phyloP scores from a whole-genome alignment of 306 rosid species.

The Corylus americana region DNA sequence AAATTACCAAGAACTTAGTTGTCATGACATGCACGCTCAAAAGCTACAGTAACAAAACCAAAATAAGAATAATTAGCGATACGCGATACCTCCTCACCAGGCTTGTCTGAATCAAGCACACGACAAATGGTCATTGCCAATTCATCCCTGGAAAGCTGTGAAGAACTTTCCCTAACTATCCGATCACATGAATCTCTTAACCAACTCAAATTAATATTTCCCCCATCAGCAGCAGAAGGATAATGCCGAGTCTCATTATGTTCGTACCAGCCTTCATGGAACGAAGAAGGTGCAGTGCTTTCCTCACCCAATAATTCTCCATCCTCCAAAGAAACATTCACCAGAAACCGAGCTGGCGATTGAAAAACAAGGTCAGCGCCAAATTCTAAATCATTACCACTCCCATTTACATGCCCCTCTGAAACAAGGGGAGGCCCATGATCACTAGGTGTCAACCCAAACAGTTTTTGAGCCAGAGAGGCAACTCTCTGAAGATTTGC shows the following conservation, averaged over 20 bases:
- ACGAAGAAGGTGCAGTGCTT: conserved; percentile 42
- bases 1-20: conserved; percentile 23
- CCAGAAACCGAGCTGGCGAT: conserved; percentile 79
- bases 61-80: conserved; percentile 27
- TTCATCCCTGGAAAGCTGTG: conserved; percentile 75
- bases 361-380: conserved; percentile 80
- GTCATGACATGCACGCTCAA: background rate
- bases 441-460: conserved; percentile 57
- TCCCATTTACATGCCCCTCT: conserved; percentile 38
- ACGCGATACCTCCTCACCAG: conserved; percentile 93
- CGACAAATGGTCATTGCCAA: conserved; percentile 89
- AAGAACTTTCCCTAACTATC: conserved; percentile 46
- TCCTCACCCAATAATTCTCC: conserved; percentile 59
- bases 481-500: conserved; percentile 65
- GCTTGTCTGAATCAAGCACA: conserved; percentile 88
- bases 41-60: conserved; percentile 2
- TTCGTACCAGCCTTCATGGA: conserved; percentile 43
- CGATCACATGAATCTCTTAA: conserved; percentile 76
- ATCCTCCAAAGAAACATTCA: conserved; percentile 70
- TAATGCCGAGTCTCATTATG: conserved; percentile 19
- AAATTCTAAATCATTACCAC: conserved; percentile 55
- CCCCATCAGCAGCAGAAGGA: conserved; percentile 36
- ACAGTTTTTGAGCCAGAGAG: conserved; percentile 58
- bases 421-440: conserved; percentile 26
- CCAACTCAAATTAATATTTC: conserved; percentile 60